Evolutionary conservation across 2,329 filamentous ascomycete genomes (phyloP).

Genomic region (Lasiodiplodia citricola): DNA sequence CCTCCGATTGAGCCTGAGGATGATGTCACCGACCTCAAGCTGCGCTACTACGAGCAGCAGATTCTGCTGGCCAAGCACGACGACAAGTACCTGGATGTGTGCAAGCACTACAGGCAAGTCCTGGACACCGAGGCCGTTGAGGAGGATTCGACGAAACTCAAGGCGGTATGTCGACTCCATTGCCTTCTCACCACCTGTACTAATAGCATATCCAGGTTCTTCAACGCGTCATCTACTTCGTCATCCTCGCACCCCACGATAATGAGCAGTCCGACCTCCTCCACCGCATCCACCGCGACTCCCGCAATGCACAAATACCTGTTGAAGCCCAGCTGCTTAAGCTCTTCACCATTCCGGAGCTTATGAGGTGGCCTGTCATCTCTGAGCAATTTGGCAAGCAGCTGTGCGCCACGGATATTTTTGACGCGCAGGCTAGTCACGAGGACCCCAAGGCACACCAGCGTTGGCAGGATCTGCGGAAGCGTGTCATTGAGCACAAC

Average conservation of each 20-base stretch:
- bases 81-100: slow-evolving; percentile 94
- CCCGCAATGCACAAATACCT: slow-evolving; percentile 77
- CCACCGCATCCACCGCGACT: slow-evolving; percentile 86
- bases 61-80: slow-evolving; percentile 96
- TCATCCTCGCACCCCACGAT: slow-evolving; percentile 94
- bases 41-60: slow-evolving; percentile 96
- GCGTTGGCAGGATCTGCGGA: slow-evolving; percentile 93
- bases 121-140: slow-evolving; percentile 95
- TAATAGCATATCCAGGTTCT: slow-evolving; percentile 65
- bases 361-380: slow-evolving; percentile 98
- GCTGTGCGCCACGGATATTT: slow-evolving; percentile 87
- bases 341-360: slow-evolving; percentile 91
- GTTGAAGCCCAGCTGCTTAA: slow-evolving; percentile 86
- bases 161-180: slow-evolving; percentile 63
- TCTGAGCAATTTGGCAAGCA: slow-evolving; percentile 87
- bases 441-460: slow-evolving; percentile 80
- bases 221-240: slow-evolving; percentile 95
- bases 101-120: slow-evolving; percentile 97
- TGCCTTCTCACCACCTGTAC: not conserved
- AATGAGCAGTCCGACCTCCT: slow-evolving; percentile 98
- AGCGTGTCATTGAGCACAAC: slow-evolving; percentile 99
- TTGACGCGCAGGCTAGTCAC: slow-evolving; percentile 67
- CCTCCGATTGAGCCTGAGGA: slow-evolving; percentile 77
- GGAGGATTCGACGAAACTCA: slow-evolving; percentile 83
- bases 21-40: slow-evolving; percentile 94